A percentile compares a stretch with the other conserved stretches of the same genome.
Evolutionary conservation across 2,329 filamentous ascomycete species (phyloP).

Genomic region (Arthrobotrys pseudoclavata): DNA sequence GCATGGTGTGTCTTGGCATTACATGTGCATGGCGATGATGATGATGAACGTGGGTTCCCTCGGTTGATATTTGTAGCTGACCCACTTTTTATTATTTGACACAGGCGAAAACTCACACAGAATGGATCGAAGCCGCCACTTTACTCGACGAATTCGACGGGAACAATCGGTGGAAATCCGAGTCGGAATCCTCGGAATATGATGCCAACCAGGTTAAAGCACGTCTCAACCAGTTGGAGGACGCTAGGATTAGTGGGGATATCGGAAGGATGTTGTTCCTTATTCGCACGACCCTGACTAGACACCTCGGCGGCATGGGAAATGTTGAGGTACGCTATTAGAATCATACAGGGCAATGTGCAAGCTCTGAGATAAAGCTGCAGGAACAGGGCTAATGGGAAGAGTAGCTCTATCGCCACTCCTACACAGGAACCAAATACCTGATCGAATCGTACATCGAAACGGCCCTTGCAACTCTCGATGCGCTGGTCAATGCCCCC

Average conservation of each 20-base stretch:
- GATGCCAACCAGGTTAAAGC: conserved; percentile 77
- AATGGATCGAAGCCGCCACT: conserved; percentile 82
- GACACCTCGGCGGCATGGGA: conserved; percentile 88
- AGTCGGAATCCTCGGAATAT: conserved; percentile 77
- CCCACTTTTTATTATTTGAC: conserved; percentile 32
- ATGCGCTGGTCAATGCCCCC: conserved; percentile 75
- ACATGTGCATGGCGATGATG: conserved; percentile 22
- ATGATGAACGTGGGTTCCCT: conserved; percentile 44
- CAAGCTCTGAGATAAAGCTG: conserved; percentile 18
- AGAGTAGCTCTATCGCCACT: conserved; percentile 79
- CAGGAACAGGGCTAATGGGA: background rate
- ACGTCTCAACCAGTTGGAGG: conserved; percentile 80
- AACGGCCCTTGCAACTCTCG: conserved; percentile 80
- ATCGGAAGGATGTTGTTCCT: conserved; percentile 82
- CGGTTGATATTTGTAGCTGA: conserved; percentile 35
- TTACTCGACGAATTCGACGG: conserved; percentile 84
- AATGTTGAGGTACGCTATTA: conserved; percentile 71
- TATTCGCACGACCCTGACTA: conserved; percentile 82
- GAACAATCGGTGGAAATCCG: conserved; percentile 84
- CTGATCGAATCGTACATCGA: conserved; percentile 89
- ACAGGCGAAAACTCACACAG: conserved; percentile 76
- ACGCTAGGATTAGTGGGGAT: conserved; percentile 79
- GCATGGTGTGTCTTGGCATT: conserved; percentile 40
- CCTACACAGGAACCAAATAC: conserved; percentile 86
- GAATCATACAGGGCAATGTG: background rate